Conservation (phyloP, 2,329 filamentous ascomycete species). For the Meredithiella fracta region DNA sequence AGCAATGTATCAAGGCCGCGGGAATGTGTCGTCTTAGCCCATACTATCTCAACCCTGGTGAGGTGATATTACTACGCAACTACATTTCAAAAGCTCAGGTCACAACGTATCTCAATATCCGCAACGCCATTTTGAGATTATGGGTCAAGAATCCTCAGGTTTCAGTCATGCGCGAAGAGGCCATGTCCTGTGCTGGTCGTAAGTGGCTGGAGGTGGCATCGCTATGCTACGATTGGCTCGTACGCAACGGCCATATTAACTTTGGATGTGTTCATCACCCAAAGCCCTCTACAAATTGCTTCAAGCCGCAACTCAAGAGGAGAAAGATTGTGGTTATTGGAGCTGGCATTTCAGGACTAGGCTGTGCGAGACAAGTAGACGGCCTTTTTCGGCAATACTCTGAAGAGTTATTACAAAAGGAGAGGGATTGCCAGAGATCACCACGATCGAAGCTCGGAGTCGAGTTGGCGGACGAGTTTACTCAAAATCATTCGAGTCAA, state of each 20-base stretch:
- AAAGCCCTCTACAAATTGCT: conserved; percentile 25
- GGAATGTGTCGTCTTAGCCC: conserved; percentile 81
- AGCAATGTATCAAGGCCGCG: conserved; percentile 77
- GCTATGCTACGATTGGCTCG: conserved; percentile 82
- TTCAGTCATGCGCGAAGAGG: conserved; percentile 66
- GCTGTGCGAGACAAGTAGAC: conserved; percentile 81
- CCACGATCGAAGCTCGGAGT: conserved; percentile 73
- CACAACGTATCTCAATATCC: conserved; percentile 87
- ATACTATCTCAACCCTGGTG: conserved; percentile 69
- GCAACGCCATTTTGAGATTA: conserved; percentile 79
- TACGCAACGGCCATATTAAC: conserved; percentile 87
- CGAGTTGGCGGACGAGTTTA: conserved; percentile 87
- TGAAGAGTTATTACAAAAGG: conserved; percentile 46
- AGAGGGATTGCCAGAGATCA: conserved; percentile 54
- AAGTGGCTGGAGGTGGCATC: conserved; percentile 82
- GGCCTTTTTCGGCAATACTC: conserved; percentile 69
- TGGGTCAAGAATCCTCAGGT: conserved; percentile 80
- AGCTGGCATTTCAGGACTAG: conserved; percentile 84
- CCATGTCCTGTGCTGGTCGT: conserved; percentile 73
- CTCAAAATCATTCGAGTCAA: conserved; percentile 53
- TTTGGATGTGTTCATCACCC: conserved; percentile 55
- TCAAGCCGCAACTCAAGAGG: conserved; percentile 25
- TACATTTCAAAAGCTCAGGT: conserved; percentile 80
- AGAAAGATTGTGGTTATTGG: conserved; percentile 77
- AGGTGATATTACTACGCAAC: conserved; percentile 64